Evolutionary conservation across 257 asterid species (phyloP).

Genomic region (Solanum pinnatisectum): DNA sequence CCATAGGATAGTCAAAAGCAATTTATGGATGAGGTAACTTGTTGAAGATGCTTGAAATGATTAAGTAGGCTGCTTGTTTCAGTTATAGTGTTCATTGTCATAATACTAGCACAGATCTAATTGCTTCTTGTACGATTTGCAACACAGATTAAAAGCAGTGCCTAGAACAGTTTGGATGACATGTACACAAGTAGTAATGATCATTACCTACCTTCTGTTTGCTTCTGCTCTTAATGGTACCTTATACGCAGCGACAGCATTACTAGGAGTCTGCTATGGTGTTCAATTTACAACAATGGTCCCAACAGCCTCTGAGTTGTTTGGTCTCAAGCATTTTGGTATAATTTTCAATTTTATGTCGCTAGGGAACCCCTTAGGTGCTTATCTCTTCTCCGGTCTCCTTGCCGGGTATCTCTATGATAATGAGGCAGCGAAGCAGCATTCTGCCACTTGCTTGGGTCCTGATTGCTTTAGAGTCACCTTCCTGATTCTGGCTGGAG

Average conservation of each 20-base stretch:
- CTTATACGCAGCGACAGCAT: slow-evolving; percentile 40
- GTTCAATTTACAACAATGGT: slow-evolving; percentile 49
- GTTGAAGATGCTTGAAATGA: neutral
- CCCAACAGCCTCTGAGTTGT: slow-evolving; percentile 66
- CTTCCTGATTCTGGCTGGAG: slow-evolving; percentile 53
- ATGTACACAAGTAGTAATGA: slow-evolving; percentile 49
- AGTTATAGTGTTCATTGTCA: neutral
- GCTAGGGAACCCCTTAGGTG: slow-evolving; percentile 65
- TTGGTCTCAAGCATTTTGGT: slow-evolving; percentile 64
- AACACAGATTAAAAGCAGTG: slow-evolving; percentile 44
- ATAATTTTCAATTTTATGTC: slow-evolving; percentile 48
- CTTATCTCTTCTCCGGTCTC: slow-evolving; percentile 55
- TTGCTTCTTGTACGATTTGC: neutral
- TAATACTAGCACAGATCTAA: neutral
- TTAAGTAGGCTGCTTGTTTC: neutral
- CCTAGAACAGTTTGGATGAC: slow-evolving; percentile 67
- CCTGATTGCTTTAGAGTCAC: slow-evolving; percentile 51
- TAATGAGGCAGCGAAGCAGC: slow-evolving; percentile 51
- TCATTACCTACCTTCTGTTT: slow-evolving; percentile 41
- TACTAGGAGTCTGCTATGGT: slow-evolving; percentile 67
- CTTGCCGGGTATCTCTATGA: slow-evolving; percentile 67
- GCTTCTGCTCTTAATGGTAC: slow-evolving; percentile 41
- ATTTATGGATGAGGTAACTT: neutral
- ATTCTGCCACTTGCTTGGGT: slow-evolving; percentile 43
- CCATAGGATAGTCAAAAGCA: neutral